phyloP scores from a whole-genome alignment of 495 filamentous ascomycete genomes.

The Podospora conica region DNA sequence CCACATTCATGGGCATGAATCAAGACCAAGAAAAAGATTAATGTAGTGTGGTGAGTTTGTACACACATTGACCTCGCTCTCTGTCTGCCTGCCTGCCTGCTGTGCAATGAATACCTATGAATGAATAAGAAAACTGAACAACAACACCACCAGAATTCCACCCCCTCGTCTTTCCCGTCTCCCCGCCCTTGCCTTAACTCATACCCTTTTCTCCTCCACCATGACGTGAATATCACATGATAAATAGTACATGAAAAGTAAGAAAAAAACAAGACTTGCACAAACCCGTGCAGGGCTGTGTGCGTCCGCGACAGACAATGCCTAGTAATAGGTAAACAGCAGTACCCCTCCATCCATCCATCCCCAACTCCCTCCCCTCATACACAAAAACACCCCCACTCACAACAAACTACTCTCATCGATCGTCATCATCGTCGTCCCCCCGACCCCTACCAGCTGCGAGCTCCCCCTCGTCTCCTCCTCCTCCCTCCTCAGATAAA shows the following conservation, averaged over 20 bases:
- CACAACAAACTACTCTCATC: not conserved
- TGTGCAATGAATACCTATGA: not conserved
- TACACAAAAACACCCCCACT: not conserved
- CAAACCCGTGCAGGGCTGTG: too few relatives aligned
- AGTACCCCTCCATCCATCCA: too few relatives aligned
- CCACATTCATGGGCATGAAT: too few relatives aligned
- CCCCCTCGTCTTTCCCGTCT: not conserved
- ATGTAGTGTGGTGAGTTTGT: not conserved
- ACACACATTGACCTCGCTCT: not conserved
- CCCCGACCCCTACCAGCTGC: not conserved
- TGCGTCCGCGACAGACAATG: too few relatives aligned
- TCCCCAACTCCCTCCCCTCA: not conserved
- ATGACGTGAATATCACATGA: too few relatives aligned
- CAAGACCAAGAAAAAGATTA: too few relatives aligned
- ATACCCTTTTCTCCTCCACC: not conserved
- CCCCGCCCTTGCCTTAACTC: not conserved
- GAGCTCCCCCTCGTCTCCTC: not conserved
- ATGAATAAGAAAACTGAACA: not conserved
- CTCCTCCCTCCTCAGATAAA: constrained; percentile 1
- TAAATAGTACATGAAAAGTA: too few relatives aligned
- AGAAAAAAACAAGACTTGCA: too few relatives aligned
- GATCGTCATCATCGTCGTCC: not conserved
- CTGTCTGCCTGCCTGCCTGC: not conserved
- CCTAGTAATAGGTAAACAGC: too few relatives aligned
- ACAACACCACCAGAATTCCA: not conserved